Evolutionary conservation across 768 basidiomycete species (phyloP).

Genomic region (Leccinum disarticulatum): DNA sequence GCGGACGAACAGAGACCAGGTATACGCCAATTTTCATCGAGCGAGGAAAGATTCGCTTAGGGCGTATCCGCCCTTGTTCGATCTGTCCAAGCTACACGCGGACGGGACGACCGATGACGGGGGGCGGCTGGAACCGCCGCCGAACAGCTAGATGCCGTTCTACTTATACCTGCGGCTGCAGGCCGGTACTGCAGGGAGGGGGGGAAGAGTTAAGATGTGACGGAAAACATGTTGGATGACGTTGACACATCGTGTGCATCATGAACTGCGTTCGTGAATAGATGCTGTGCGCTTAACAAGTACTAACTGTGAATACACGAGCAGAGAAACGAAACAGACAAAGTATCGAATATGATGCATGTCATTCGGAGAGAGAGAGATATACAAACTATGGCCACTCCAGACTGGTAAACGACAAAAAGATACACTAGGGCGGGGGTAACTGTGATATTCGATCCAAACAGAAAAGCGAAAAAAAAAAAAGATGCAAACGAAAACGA

Average conservation of each 20-base stretch:
- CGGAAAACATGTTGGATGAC: neutral
- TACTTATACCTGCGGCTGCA: neutral
- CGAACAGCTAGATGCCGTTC: neutral
- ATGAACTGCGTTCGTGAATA: neutral
- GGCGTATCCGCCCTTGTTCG: slow-evolving; percentile 24
- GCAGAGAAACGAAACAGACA: neutral
- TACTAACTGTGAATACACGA: neutral
- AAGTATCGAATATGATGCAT: neutral
- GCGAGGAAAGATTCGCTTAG: slow-evolving; percentile 15
- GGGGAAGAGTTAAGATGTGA: neutral
- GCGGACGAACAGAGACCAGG: slow-evolving; percentile 36
- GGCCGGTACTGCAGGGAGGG: neutral
- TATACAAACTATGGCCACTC: neutral
- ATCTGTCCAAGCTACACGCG: slow-evolving; percentile 18
- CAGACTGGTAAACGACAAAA: slow-evolving; percentile 2
- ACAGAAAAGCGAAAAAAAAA: neutral
- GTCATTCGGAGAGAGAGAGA: slow-evolving; percentile 6
- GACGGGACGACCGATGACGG: slow-evolving; percentile 25
- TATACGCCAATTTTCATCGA: slow-evolving; percentile 28
- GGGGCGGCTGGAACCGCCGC: slow-evolving; percentile 17
- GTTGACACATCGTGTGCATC: neutral
- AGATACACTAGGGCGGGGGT: slow-evolving; percentile 20
- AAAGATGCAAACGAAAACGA: neutral
- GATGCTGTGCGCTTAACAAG: neutral
- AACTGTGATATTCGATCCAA: slow-evolving; percentile 11